Evolutionary conservation across 768 basidiomycete genomes (phyloP).

Genomic region (Pulveroboletus ravenelii): DNA sequence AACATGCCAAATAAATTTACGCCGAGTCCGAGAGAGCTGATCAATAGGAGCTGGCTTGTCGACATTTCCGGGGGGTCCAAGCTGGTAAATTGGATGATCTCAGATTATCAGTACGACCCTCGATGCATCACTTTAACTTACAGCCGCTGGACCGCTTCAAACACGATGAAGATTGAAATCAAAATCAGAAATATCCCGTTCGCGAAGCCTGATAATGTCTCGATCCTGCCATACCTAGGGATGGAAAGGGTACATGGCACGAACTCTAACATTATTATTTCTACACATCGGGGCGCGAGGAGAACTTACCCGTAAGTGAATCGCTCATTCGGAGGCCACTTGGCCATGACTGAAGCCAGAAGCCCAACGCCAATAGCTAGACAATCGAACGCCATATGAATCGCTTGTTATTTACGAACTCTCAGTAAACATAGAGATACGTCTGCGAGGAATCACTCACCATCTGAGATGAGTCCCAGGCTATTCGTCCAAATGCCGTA

Average conservation of each 20-base stretch:
- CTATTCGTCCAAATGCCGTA: conserved; percentile 99
- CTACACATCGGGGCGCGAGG: neutral
- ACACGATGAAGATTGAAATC: conserved; percentile 97
- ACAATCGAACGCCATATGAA: conserved; percentile 99
- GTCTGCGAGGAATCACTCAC: conserved; percentile 40
- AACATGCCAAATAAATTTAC: conserved; percentile 99
- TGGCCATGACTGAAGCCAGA: conserved; percentile 95
- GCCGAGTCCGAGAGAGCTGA: conserved; percentile 82
- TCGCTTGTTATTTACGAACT: conserved; percentile 51
- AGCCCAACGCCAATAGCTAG: conserved; percentile 95
- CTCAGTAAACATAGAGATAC: conserved; percentile 1
- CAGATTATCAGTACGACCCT: neutral
- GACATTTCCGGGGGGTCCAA: conserved; percentile 98
- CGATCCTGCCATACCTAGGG: conserved; percentile 85
- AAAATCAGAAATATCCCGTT: conserved; percentile 93
- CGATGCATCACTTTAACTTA: conserved; percentile 34
- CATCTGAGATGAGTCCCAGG: conserved; percentile 93
- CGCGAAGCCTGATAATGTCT: conserved; percentile 96
- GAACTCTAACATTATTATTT: neutral
- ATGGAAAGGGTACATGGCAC: neutral
- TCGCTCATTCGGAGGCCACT: conserved; percentile 90
- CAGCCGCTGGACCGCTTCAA: conserved; percentile 96
- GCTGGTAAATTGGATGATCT: conserved; percentile 34
- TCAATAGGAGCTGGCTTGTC: conserved; percentile 83
- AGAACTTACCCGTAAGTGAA: conserved; percentile 87